A percentile compares a stretch with the other conserved stretches of the same genome.
Evolutionary conservation across 2,329 filamentous ascomycete species (phyloP).

Genomic region (Fusarium veterinarium): DNA sequence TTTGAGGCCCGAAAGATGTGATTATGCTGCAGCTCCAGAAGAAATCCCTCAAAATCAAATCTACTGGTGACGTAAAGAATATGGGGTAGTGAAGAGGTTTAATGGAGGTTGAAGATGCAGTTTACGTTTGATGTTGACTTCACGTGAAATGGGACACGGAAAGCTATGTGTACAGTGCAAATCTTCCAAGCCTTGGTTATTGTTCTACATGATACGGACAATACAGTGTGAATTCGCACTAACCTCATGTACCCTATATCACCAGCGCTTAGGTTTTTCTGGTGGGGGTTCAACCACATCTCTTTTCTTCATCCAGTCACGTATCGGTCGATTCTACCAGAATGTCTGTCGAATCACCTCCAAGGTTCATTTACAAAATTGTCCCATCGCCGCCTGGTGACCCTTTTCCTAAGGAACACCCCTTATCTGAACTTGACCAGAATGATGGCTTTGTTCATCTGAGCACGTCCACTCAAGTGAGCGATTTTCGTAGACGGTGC

Average conservation of each 20-base stretch:
- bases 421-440: slow-evolving; percentile 68
- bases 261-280: neutral
- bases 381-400: slow-evolving; percentile 62
- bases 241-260: slow-evolving; percentile 9
- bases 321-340: neutral
- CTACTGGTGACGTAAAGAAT: neutral
- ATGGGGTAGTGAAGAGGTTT: neutral
- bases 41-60: slow-evolving; percentile 24
- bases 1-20: slow-evolving; percentile 37
- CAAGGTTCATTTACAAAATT: slow-evolving; percentile 70
- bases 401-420: slow-evolving; percentile 65
- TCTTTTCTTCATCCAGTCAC: neutral
- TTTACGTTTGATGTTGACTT: slow-evolving; percentile 21
- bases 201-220: accelerated
- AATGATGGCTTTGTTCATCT: slow-evolving; percentile 72
- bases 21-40: slow-evolving; percentile 27
- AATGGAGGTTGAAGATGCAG: slow-evolving; percentile 24
- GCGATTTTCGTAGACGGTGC: neutral
- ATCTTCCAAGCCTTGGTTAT: neutral
- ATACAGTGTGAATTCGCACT: slow-evolving; percentile 27
- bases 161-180: slow-evolving; percentile 24
- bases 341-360: slow-evolving; percentile 49
- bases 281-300: slow-evolving; percentile 6
- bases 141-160: slow-evolving; percentile 23
- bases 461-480: slow-evolving; percentile 66